These are phyloP conservation scores for Ballota nigra DNA, from an alignment of 257 asterid genomes.

Conservation along the genomic window DNA sequence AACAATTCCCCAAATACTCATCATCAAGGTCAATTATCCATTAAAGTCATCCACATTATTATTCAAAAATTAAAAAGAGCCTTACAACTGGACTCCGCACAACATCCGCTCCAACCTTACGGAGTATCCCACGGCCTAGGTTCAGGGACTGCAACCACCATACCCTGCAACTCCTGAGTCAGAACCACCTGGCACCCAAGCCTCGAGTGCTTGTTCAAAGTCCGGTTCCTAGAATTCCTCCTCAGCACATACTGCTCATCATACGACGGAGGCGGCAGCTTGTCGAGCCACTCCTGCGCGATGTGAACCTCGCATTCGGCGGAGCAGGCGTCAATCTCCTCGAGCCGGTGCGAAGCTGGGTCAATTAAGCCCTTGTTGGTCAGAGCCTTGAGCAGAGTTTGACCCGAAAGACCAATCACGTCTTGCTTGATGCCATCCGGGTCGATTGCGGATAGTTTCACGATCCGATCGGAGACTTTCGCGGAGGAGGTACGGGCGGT, in stretches of 20 bases:
- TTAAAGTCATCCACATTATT: constrained; percentile 34
- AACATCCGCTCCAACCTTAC: constrained; percentile 38
- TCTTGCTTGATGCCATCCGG: constrained; percentile 68
- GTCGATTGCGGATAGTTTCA: constrained; percentile 75
- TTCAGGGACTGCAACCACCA: constrained; percentile 60
- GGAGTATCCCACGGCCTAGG: constrained; percentile 56
- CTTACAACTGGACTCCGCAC: constrained; percentile 30
- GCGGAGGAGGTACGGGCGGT: constrained; percentile 47
- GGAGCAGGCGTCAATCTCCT: constrained; percentile 94
- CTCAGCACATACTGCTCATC: constrained; percentile 53
- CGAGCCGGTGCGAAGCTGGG: constrained; percentile 90
- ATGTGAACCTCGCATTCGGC: constrained; percentile 99
- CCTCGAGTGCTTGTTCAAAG: constrained; percentile 51
- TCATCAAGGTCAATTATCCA: constrained; percentile 25
- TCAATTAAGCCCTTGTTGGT: constrained; percentile 72
- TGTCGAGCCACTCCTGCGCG: constrained; percentile 96
- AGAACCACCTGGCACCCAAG: constrained; percentile 58
- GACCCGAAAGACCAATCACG: constrained; percentile 70
- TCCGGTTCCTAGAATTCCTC: constrained; percentile 60
- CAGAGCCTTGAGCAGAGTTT: constrained; percentile 82
- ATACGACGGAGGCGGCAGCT: constrained; percentile 68
- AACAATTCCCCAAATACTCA: constrained; percentile 17
- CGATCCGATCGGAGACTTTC: constrained; percentile 87
- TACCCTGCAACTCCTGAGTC: constrained; percentile 51
- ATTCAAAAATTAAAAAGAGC: constrained; percentile 20